Base-by-base conservation (phyloP, 2,329 filamentous ascomycete species). In the Diaporthe batatas region DNA sequence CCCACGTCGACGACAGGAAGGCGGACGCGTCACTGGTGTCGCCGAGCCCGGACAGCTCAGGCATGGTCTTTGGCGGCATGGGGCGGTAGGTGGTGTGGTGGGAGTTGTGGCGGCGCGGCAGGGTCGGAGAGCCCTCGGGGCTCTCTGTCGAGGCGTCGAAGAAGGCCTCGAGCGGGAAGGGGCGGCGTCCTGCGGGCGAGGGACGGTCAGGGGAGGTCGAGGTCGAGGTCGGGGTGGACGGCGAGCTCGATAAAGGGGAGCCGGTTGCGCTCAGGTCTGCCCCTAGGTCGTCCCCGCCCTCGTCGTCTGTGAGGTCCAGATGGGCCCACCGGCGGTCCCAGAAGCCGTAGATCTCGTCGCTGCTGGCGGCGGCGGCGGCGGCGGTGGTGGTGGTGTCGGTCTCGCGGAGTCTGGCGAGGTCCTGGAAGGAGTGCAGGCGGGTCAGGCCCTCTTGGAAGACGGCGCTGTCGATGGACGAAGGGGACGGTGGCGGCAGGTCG, bases 401-500 rank as follows among this genome's bases (percentile, higher is more conserved):
- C 39, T 68, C 62, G 70, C 42, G 68, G 29, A 65, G 53, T 59
- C 55, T 49, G 58, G 72, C 72, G 25, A 65, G 49, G 39, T 62
- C 57, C 55, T 57, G 65, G 53, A 70, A 73, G 3, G 62, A 70
- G 36, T 64, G 54, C 23, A 65, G 71, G 21, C 67, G 72, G 42
- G 36, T 71, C 42, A 59, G 44, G 47, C 67, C 39, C 12, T 70
- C 51, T 25, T 49, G 58, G 44, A 71, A 67, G 58, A 65, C 42
- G 53, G n/a, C 54, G 65, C 51, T 39, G 58, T 54, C 67, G 25
- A 25, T 54, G 29, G 62, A 57, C 16, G 47, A 68, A 59, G 62
- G 47, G 57, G 67, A 70, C 23, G 68, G 64, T 39, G 47, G 36
- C 54, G 67, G 73, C 71, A 71, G 73, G 71, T 59, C 73, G 49